Evolutionary conservation across 2,329 filamentous ascomycete genomes (phyloP).

Genomic region (Fusarium bulbicola): DNA sequence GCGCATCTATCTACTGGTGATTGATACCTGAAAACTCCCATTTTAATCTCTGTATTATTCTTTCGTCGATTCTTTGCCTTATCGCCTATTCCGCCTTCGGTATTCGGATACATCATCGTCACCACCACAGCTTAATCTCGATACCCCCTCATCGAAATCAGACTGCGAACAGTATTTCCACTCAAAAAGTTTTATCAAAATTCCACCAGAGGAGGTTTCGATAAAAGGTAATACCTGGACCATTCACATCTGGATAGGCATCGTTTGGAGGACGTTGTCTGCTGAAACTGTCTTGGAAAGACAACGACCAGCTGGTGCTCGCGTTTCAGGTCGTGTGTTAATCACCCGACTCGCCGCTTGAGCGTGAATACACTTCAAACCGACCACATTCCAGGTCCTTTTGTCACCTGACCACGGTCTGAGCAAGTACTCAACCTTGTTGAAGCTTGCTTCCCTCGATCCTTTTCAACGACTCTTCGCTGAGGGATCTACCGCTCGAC

Average conservation of each 20-base stretch:
- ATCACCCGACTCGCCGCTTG: slow-evolving; percentile 35
- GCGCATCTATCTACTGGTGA: slow-evolving; percentile 45
- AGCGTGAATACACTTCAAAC: slow-evolving; percentile 37
- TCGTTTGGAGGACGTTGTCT: slow-evolving; percentile 33
- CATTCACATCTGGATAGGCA: slow-evolving; percentile 37
- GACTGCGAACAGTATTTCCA: slow-evolving; percentile 36
- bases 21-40: slow-evolving; percentile 39
- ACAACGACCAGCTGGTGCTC: slow-evolving; percentile 38
- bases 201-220: slow-evolving; percentile 34
- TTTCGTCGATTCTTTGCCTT: slow-evolving; percentile 44
- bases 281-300: slow-evolving; percentile 34
- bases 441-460: slow-evolving; percentile 29
- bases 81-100: slow-evolving; percentile 31
- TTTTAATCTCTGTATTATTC: slow-evolving; percentile 44
- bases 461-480: slow-evolving; percentile 5
- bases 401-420: slow-evolving; percentile 29
- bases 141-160: slow-evolving; percentile 32
- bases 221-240: slow-evolving; percentile 18
- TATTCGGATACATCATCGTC: slow-evolving; percentile 21
- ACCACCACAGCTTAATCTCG: slow-evolving; percentile 38
- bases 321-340: slow-evolving; percentile 36
- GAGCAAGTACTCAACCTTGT: slow-evolving; percentile 11
- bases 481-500: slow-evolving; percentile 15
- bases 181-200: slow-evolving; percentile 31
- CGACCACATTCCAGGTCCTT: slow-evolving; percentile 7